A percentile compares a stretch with the other conserved stretches of the same genome.
Conservation (phyloP, 176 grass and related monocot species). For the Dendrocalamus sinicus region DNA sequence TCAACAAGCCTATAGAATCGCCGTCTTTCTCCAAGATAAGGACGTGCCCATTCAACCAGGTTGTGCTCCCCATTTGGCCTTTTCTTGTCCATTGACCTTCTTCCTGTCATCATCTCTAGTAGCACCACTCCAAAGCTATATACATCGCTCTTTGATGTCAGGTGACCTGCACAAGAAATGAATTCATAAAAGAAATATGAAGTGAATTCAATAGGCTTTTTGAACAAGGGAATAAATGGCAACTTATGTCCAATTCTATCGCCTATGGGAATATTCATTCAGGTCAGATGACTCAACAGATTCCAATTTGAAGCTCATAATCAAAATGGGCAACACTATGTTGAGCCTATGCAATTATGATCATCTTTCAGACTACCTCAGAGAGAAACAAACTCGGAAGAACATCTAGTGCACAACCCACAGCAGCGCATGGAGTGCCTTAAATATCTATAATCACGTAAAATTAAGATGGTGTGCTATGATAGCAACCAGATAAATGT, state of each 20-base stretch:
- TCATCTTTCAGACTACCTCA: slow-evolving; percentile 32
- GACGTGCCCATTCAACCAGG: slow-evolving; percentile 79
- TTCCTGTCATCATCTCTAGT: slow-evolving; percentile 83
- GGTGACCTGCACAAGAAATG: slow-evolving; percentile 61
- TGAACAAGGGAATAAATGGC: slow-evolving; percentile 4
- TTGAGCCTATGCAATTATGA: background rate
- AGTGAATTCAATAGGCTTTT: background rate
- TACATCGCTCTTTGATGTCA: slow-evolving; percentile 86
- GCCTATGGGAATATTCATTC: slow-evolving; percentile 16
- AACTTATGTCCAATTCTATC: slow-evolving; percentile 2
- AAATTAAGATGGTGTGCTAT: slow-evolving; percentile 24
- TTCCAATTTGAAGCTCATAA: background rate
- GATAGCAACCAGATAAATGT: slow-evolving; percentile 36
- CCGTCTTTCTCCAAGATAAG: slow-evolving; percentile 71
- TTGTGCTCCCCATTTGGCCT: slow-evolving; percentile 96
- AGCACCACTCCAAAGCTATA: slow-evolving; percentile 91
- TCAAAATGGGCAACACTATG: slow-evolving; percentile 8
- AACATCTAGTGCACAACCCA: slow-evolving; percentile 30
- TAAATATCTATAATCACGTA: slow-evolving; percentile 23
- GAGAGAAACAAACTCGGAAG: background rate
- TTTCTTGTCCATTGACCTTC: slow-evolving; percentile 86
- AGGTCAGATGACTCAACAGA: background rate
- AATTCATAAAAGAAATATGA: slow-evolving; percentile 34
- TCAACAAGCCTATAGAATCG: slow-evolving; percentile 81
- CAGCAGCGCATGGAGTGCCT: slow-evolving; percentile 35